These are phyloP conservation scores for Elsinoe ampelina DNA, from an alignment of 2,329 filamentous ascomycete species.

Conservation along the genomic window DNA sequence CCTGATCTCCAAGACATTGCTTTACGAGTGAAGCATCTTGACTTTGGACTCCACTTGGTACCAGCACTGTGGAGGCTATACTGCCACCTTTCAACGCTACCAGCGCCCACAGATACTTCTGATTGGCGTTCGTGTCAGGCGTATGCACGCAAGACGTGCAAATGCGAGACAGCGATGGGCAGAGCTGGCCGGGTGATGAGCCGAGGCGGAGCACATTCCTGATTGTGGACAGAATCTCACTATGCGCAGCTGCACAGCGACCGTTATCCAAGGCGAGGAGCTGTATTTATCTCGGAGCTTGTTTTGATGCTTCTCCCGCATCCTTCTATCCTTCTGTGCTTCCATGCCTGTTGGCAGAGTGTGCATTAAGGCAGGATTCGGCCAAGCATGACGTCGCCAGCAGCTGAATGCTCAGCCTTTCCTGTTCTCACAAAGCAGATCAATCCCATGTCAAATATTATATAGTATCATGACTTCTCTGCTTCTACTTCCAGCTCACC, in stretches of 20 bases:
- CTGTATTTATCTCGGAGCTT: background rate
- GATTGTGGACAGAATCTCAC: too few relatives aligned
- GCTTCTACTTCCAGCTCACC: background rate
- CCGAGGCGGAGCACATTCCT: background rate
- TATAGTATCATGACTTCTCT: background rate
- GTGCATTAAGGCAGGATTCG: background rate
- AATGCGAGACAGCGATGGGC: background rate
- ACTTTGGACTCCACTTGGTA: too few relatives aligned
- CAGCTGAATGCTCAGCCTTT: background rate
- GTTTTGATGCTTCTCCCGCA: background rate
- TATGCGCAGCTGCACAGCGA: background rate
- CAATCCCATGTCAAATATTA: background rate
- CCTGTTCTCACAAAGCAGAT: background rate
- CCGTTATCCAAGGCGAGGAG: background rate
- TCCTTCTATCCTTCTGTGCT: background rate
- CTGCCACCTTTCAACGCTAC: background rate
- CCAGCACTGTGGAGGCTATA: background rate
- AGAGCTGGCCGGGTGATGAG: background rate
- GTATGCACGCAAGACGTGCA: background rate
- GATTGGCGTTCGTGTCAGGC: background rate
- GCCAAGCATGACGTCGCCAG: constrained; percentile 1
- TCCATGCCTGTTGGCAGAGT: background rate
- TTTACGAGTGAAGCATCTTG: background rate
- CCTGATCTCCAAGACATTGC: background rate
- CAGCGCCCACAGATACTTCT: too few relatives aligned